Percentiles rank a stretch among this genome's conserved stretches.
Evolutionary conservation across 345 rosid species (phyloP).

Genomic region (Bruguiera sexangula): DNA sequence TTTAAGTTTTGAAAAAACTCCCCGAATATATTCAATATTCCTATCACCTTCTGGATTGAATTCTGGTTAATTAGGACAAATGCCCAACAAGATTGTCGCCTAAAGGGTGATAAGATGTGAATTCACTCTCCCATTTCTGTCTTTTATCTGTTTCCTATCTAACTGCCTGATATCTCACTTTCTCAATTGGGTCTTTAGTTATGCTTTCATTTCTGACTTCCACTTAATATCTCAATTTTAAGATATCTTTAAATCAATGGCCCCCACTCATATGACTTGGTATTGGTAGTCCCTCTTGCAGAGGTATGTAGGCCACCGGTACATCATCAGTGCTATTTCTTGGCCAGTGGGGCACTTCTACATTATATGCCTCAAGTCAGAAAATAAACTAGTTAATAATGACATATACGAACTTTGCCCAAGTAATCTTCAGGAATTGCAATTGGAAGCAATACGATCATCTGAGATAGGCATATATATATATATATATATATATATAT

Average conservation of each 20-base stretch:
- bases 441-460: neutral
- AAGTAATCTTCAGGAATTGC: neutral
- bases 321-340: too few species aligned
- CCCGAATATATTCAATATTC: constrained; percentile 30
- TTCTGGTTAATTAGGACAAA: neutral
- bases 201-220: neutral
- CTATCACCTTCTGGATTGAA: constrained; percentile 21
- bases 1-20: neutral
- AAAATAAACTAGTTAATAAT: too few species aligned
- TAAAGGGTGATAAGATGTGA: constrained; percentile 34
- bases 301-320: too few species aligned
- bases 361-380: too few species aligned
- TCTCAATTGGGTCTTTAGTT: neutral
- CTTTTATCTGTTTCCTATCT: constrained; percentile 6
- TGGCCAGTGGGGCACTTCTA: too few species aligned
- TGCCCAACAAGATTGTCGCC: constrained; percentile 28
- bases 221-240: neutral
- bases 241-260: too few species aligned
- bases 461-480: neutral
- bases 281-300: too few species aligned
- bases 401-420: neutral
- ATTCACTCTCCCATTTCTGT: constrained; percentile 19
- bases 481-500: too few species aligned
- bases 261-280: too few species aligned
- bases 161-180: neutral